These are phyloP conservation scores for Vigna angularis DNA, from an alignment of 306 rosid species.

Conservation along the genomic window DNA sequence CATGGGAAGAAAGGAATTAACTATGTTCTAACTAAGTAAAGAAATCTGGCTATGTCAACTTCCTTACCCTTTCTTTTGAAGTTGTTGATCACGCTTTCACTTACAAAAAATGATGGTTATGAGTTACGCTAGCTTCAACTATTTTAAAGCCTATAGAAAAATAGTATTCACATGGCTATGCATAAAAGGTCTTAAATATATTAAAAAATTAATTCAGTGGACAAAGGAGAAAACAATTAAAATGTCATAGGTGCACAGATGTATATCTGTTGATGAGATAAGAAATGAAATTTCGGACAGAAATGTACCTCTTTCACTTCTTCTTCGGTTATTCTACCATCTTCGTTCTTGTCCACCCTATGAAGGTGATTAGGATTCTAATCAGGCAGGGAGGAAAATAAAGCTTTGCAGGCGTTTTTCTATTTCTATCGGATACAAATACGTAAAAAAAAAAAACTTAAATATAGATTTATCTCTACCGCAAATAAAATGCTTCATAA, in stretches of 20 bases:
- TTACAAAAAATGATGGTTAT: background rate
- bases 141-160: background rate
- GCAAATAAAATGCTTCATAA: background rate
- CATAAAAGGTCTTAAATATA: background rate
- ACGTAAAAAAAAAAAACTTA: background rate
- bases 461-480: background rate
- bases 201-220: background rate
- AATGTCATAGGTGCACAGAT: background rate
- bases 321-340: constrained; percentile 81
- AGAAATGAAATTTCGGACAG: background rate
- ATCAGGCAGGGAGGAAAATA: background rate
- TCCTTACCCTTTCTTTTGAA: background rate
- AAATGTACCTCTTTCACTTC: constrained; percentile 85
- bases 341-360: constrained; percentile 97
- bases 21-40: background rate
- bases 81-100: background rate
- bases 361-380: constrained; percentile 17
- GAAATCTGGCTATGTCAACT: background rate
- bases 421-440: background rate
- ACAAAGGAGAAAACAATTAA: background rate
- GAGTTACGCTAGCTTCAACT: constrained; percentile 16
- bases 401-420: constrained; percentile 7
- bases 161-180: background rate
- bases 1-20: background rate
- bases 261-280: background rate